Evolutionary conservation across 176 grass and related monocot genomes (phyloP).

Genomic region (Tillandsia fasciculata): DNA sequence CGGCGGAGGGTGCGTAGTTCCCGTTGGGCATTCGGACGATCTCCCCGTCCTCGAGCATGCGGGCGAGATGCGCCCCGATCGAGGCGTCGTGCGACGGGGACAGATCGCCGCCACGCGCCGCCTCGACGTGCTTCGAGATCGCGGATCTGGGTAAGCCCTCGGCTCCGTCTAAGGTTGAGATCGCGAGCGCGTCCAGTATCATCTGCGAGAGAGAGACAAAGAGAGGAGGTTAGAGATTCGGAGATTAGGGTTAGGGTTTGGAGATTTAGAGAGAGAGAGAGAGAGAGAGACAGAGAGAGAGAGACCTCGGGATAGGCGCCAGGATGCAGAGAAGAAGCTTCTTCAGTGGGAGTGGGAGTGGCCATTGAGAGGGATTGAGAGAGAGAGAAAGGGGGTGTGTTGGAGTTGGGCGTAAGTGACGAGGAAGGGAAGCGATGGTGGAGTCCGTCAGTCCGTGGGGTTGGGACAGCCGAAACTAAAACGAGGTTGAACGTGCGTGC

Average conservation of each 20-base stretch:
- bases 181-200: background rate
- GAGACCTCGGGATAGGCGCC: background rate
- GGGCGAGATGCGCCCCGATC: slow-evolving; percentile 2
- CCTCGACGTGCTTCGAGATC: slow-evolving; percentile 1
- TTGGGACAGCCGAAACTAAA: too few species aligned
- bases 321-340: background rate
- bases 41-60: slow-evolving; percentile 5
- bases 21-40: background rate
- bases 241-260: background rate
- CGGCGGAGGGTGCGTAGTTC: background rate
- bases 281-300: background rate
- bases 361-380: background rate
- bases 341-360: background rate
- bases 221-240: background rate
- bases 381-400: background rate
- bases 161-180: background rate
- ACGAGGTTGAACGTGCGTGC: too few species aligned
- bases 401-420: too few species aligned
- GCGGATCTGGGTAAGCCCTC: background rate
- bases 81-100: slow-evolving; percentile 3
- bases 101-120: background rate
- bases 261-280: background rate
- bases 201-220: background rate
- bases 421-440: too few species aligned
- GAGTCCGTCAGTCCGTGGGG: too few species aligned